Evolutionary conservation across 345 rosid genomes (phyloP), one percentile per base, ranked within the genome.

Genomic region (Camelina neglecta): DNA sequence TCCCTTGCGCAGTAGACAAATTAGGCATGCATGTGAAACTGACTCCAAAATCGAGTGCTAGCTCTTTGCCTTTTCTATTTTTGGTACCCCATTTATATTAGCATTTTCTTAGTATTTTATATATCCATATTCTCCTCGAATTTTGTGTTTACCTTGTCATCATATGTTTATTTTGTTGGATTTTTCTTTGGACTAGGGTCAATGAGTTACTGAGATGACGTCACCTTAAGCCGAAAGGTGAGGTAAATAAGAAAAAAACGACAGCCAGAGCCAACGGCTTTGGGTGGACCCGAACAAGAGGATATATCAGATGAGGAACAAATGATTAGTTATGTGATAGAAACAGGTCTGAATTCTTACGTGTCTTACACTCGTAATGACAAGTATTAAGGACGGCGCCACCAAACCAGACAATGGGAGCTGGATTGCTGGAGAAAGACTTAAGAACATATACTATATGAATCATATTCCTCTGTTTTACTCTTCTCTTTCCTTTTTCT

Each of bases 331-430:
- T 56, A 48, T 35, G 69, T 60, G 85, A 84, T 73, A 55, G 2
- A 49, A 86, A 86, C 88, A 81, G 78, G 18, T 65, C 33, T 60
- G 18, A 21, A 26, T 36, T 70, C 79, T 83, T 83, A 88, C 73
- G 81, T 80, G 97, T 76, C 81, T 0, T 2, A 5, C 24, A 66
- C n/a, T 3, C 80, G 68, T 60, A 48, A 21, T 69, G 73, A 65
- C 76, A 77, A 61, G 67, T 81, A 72, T 69, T 23, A 78, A 84
- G 97, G 91, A 83, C 97, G 96, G 96, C 96, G 83, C 81, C 90
- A 90, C 92, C 88, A 82, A 85, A 84, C 88, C 79, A 82, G 81
- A 75, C 81, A 51, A 16, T 8, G 42, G 78, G 77, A 73, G 88
- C 89, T 87, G 90, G 92, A 80, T 85, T 80, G 73, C 72, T 73